Base-by-base conservation (phyloP, 2,329 filamentous ascomycete genomes). In the Epichloe baconii region DNA sequence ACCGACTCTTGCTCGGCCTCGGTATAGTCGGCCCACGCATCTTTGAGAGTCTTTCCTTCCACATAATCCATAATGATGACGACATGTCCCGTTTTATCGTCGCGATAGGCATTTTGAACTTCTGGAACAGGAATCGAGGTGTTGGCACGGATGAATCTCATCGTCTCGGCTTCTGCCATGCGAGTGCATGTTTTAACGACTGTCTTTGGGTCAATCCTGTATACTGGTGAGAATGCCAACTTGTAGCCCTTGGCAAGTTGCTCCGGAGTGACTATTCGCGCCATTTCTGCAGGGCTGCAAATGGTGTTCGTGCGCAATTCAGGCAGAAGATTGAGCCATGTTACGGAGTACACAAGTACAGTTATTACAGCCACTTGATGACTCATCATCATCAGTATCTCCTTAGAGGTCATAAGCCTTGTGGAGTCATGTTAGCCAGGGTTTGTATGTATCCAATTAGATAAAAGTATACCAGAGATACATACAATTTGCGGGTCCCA, bases 11-110 rank as follows among this genome's bases (percentile, higher is more conserved):
- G 46, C 44, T 56, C 53, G 10, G 44, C 21, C 14, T 56, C 54
- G n/a, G 44, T 49, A 38, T 49, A 50, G 47, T 44, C 49, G 10
- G 7, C 45, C 55, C 57, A 56, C 1, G 53, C 53, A 10, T 56
- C 46, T 12, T 58, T 38, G 35, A 59, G 56, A 8, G 26, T 26
- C 26, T 53, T 45, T 4, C 56, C 58, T 34, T 54, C 52, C 14
- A 59, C 43, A 23, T 50, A 57, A 10, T 57, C 53, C 57, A 59
- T 61, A 3, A 59, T 40, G 6, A 61, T 53, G 44, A 52, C 44
- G 5, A 48, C 44, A 4, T 56, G 35, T 2, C 54, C 53, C 3
- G 51, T 52, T 12, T 50, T 11, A 15, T 56, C 52, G 40, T 56
- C 54, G 3, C 1, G 8, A 43, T 52, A 52, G 7, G 47, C 50